Evolutionary conservation across 345 rosid species (phyloP).

Genomic region (Mallotus nudiflorus): DNA sequence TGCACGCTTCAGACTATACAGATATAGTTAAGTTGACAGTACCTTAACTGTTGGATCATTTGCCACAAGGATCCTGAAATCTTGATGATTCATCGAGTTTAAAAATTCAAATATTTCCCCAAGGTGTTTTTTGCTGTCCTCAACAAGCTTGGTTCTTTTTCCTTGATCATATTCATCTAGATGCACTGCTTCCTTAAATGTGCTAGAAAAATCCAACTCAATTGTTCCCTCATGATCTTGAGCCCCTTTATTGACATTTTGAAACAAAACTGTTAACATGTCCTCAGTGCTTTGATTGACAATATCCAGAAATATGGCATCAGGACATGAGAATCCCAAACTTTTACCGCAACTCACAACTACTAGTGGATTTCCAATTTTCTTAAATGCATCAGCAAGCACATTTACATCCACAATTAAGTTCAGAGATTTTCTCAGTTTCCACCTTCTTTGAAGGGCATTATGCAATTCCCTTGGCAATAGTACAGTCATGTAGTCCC

Average conservation of each 20-base stretch:
- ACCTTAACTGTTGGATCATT: conserved; percentile 14
- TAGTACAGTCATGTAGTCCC: background rate
- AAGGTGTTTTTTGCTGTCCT: background rate
- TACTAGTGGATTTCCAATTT: conserved; percentile 6
- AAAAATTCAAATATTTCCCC: conserved; percentile 19
- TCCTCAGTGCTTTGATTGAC: background rate
- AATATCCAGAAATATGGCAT: background rate
- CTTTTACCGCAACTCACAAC: background rate
- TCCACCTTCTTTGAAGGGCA: background rate
- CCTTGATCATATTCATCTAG: background rate
- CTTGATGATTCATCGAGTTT: background rate
- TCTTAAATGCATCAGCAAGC: conserved; percentile 6
- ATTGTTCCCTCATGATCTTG: background rate
- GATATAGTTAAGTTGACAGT: background rate
- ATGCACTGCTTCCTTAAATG: background rate
- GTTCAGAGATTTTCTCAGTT: background rate
- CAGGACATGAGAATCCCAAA: background rate
- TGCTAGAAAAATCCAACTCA: background rate
- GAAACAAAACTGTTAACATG: conserved; percentile 3
- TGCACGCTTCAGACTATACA: background rate
- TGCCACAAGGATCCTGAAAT: background rate
- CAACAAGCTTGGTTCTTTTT: background rate
- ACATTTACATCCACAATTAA: background rate
- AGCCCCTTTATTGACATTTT: background rate
- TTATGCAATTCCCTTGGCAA: background rate